Base-by-base conservation (phyloP, 495 filamentous ascomycete species). In the Glarea lozoyensis region DNA sequence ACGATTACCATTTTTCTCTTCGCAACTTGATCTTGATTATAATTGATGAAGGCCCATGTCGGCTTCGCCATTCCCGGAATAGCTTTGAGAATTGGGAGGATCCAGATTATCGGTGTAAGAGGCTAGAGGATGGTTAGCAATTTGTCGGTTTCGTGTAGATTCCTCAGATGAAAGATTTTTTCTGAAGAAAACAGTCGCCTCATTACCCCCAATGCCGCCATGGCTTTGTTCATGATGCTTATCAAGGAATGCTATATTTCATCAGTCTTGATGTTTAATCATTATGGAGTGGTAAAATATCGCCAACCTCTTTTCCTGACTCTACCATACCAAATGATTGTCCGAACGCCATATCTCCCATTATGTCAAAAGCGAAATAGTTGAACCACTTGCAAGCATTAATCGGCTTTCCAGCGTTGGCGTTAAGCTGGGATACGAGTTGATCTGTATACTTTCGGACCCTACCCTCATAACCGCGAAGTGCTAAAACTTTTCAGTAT, bases 391-490 rank as follows among this genome's bases (percentile, higher is more conserved):
- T 10, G 19, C 11, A 18, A n/a, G 30, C 37, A 35, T 47, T 27
- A 12, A 47, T 4, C 10, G 19, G 9, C 34, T 35, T 47, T 10
- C 37, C 34, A 2, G n/a, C 12, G 0, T 13, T 37, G 4, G 38
- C 15, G 10, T 22, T 16, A 4, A 53, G 10, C 23, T 56, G 37
- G 13, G 47, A 27, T 12, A 56, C 18, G 46, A 47, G 9, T 50
- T 25, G 0, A 32, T 37, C 34, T 2, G 33, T 10, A n/a, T 13
- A 38, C n/a, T 27, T 17, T n/a, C 4, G 17, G 9, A 38, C 23
- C 5, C 43, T 22, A 5, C 3, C 4, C 17, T 44, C 41, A 18
- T 45, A 39, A 10, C 16, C 17, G 3, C 34, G 10, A 10, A 39
- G 22, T 2, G 32, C 34, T 39, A 19, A 9, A 29, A 12, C 11